A percentile compares a stretch with the other conserved stretches of the same genome.
Evolutionary conservation across 2,329 filamentous ascomycete genomes (phyloP).

Genomic region (Penicillium sp.): DNA sequence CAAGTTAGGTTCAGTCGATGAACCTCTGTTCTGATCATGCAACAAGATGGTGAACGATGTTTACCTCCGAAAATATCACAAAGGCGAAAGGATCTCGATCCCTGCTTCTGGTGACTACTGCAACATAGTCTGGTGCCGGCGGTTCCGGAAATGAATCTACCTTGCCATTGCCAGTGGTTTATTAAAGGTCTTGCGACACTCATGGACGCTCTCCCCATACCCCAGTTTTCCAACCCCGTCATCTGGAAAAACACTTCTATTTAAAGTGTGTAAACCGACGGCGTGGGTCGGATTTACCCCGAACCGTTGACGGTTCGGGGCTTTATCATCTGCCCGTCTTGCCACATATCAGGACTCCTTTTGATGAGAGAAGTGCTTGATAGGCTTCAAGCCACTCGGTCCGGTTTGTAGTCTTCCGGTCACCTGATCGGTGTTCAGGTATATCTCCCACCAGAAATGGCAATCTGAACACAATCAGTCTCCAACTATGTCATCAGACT

Average conservation of each 20-base stretch:
- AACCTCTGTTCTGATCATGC: not conserved
- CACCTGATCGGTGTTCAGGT: slow-evolving; percentile 25
- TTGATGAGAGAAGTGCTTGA: slow-evolving; percentile 1
- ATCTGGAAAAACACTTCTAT: not conserved
- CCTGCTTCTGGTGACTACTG: not conserved
- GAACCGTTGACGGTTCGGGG: slow-evolving; percentile 12
- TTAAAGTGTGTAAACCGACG: slow-evolving; percentile 7
- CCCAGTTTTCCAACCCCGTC: not conserved
- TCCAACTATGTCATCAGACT: slow-evolving; percentile 11
- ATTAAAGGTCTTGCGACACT: not conserved
- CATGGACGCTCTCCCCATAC: not conserved
- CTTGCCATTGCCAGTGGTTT: not conserved
- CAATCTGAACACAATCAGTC: slow-evolving; percentile 17
- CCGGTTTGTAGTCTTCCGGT: slow-evolving; percentile 20
- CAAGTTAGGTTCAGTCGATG: not conserved
- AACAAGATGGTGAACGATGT: too few species aligned
- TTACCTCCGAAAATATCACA: too few species aligned
- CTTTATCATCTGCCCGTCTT: slow-evolving; percentile 7
- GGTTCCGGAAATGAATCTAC: not conserved
- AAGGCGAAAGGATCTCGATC: not conserved
- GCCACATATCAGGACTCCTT: not conserved
- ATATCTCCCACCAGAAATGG: slow-evolving; percentile 20
- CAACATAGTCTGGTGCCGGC: not conserved
- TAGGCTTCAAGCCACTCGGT: slow-evolving; percentile 23
- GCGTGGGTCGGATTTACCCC: slow-evolving; percentile 11